A percentile compares a stretch with the other conserved stretches of the same genome.
Conservation (phyloP, 208 protist genomes). For the Endotrypanum monterogeii region DNA sequence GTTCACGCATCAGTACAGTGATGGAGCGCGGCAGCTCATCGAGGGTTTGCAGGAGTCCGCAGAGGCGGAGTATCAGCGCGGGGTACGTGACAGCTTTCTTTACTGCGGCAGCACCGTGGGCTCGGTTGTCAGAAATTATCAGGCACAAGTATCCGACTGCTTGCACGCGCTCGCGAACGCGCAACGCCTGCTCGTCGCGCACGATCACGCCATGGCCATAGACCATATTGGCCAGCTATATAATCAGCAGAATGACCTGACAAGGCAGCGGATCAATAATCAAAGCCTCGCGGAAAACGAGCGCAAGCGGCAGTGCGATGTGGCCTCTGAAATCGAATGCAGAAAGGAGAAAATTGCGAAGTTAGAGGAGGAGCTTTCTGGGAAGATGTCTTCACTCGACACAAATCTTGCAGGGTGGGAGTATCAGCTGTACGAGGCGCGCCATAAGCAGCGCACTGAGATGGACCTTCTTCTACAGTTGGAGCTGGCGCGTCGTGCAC, state of each 20-base stretch:
- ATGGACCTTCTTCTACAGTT: conserved; percentile 45
- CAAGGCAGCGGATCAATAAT: conserved; percentile 38
- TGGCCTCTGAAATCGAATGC: conserved; percentile 39
- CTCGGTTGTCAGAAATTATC: conserved; percentile 53
- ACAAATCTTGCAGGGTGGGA: conserved; percentile 75
- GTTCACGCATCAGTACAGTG: conserved; percentile 82
- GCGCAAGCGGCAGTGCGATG: conserved; percentile 53
- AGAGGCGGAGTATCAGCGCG: conserved; percentile 68
- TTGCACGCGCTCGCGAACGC: conserved; percentile 69
- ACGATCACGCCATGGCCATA: conserved; percentile 73
- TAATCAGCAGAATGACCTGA: conserved; percentile 52
- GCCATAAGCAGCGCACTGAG: conserved; percentile 43
- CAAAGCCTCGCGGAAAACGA: conserved; percentile 51
- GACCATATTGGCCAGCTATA: conserved; percentile 68
- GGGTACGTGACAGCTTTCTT: conserved; percentile 71
- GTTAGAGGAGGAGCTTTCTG: conserved; percentile 49
- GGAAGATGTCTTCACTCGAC: conserved; percentile 41
- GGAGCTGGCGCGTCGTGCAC: conserved; percentile 49
- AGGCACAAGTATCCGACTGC: conserved; percentile 64
- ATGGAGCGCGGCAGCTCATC: conserved; percentile 47
- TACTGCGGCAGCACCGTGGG: conserved; percentile 56
- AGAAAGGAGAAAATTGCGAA: conserved; percentile 47
- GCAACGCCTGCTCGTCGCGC: conserved; percentile 80
- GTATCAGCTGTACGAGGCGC: conserved; percentile 71
- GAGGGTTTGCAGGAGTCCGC: conserved; percentile 46